Base-by-base conservation (phyloP, 2,329 filamentous ascomycete species). In the Pseudocercospora eumusae region DNA sequence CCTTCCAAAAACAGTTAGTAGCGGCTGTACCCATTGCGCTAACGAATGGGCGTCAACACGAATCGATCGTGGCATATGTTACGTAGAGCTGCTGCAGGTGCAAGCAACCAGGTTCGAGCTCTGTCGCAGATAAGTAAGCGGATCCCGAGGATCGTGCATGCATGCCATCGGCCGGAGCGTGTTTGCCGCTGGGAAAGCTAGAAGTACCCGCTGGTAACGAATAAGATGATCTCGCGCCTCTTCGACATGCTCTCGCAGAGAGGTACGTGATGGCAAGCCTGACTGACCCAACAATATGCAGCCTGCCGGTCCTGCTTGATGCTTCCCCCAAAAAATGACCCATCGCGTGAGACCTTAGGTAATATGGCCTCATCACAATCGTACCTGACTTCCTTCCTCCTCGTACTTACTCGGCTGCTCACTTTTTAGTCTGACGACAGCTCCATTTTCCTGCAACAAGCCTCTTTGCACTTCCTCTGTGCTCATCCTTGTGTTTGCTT, bases 331-430 rank as follows among this genome's bases (percentile, higher is more conserved):
- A 52, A 28, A 57, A 20, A 57, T 31, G 55, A 57, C 23, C 40
- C 31, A 42, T 57, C 55, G 45, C 42, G 40, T n/a, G n/a, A n/a
- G n/a, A n/a, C 49, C 49, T 62, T 55, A 55, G 54, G 49, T 62
- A 62, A 62, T 62, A n/a, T n/a, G 55, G 49, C 28, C 18, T 56
- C 25, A 27, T 54, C 49, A 42, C 25, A 54, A 56, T 40, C 40
- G 49, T 47, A 53, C 36, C 15, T 28, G 40, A n/a, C 36, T 42
- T 56, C 25, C 40, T 9, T 31, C 33, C 36, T 56, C 23, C 20
- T 44, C n/a, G n/a, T n/a, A n/a, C n/a, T n/a, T n/a, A n/a, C 25
- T 28, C 33, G 33, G 54, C 36, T 56, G 36, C 54, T 42, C 25
- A 52, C 47, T 52, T 52, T n/a, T 25, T 31, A n/a, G 13, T 47